Base-by-base conservation (phyloP, 108 stramenopile genomes). In the Aurantiochytrium sp. region DNA sequence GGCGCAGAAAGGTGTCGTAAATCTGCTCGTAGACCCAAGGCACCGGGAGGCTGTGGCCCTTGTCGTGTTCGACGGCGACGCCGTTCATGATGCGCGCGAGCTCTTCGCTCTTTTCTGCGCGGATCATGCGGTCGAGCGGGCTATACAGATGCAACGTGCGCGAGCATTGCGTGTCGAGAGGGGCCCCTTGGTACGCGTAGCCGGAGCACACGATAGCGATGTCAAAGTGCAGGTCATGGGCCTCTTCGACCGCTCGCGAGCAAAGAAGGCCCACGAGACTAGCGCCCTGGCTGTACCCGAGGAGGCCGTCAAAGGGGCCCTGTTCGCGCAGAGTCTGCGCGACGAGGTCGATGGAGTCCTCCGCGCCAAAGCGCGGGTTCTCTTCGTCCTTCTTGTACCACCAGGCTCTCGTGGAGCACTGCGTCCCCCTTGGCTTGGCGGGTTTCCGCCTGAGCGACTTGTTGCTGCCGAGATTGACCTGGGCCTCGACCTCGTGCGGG, bases 201-300 rank as follows among this genome's bases (percentile, higher is more conserved):
- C 73, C 73, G 12, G 73, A 81, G 24, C 73, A 81, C n/a, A 81
- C 17, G 42, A 81, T 48, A 24, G 19, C 45, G 24, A 81, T 48
- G 19, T 81, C 45, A 2, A 81, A 12, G 2, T 48, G 6, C 15
- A 42, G 8, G 27, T 42, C 45, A 34, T 65, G 1, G 8, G 27
- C 21, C 31, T 68, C 31, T 10, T 24, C 42, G 12, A 81, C 6
- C 4, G 4, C 85, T 37, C 27, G 3, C 8, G 54, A 55, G 59
- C 86, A 65, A 5, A 87, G 55, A 27, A 87, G 37, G 8, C 55
- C 55, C 39, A 48, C 86, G 22, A 65, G 39, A 10, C 55, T 65
- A n/a, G 86, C 86, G 55, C 86, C 86, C 86, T 87, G 86, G 24
- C 55, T 59, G 86, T 50, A 87, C 24, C 86, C 86, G 30, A 87